Conservation (phyloP, 176 grass and related monocot species). For the Canna indica region DNA sequence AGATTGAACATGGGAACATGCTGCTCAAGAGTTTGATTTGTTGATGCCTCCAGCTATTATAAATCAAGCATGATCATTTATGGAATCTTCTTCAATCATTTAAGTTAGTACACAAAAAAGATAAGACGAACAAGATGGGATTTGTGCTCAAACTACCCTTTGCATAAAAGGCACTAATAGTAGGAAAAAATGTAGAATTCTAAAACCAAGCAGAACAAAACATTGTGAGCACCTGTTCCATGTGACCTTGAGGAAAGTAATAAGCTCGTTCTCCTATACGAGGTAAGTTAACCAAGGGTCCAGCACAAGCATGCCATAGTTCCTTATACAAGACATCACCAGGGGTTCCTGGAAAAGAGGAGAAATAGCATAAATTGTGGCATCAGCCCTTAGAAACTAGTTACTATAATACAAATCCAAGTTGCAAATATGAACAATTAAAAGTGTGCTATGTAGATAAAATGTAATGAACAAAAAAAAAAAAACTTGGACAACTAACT, state of each 20-base stretch:
- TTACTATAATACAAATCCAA: background rate
- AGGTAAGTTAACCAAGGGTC: conserved; percentile 67
- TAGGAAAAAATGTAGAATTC: background rate
- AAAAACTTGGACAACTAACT: background rate
- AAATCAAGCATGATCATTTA: background rate
- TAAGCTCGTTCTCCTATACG: conserved; percentile 60
- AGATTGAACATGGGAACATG: conserved; percentile 70
- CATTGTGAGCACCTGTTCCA: conserved; percentile 66
- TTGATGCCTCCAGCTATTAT: conserved; percentile 73
- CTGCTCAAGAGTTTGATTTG: conserved; percentile 75
- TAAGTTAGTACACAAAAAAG: background rate
- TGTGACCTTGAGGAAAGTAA: conserved; percentile 97
- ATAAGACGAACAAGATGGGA: background rate
- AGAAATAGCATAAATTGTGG: background rate
- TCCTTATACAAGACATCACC: conserved; percentile 47
- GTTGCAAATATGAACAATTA: background rate
- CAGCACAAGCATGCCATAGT: conserved; percentile 91
- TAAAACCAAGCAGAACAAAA: background rate
- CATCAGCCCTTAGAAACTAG: background rate
- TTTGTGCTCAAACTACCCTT: background rate
- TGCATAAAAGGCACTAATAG: background rate
- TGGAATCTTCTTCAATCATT: background rate
- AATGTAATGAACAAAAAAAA: background rate
- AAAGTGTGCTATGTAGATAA: background rate
- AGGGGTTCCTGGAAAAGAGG: conserved; percentile 24